Evolutionary conservation across 768 basidiomycete genomes (phyloP).

Genomic region (Pulveroboletus sp.): DNA sequence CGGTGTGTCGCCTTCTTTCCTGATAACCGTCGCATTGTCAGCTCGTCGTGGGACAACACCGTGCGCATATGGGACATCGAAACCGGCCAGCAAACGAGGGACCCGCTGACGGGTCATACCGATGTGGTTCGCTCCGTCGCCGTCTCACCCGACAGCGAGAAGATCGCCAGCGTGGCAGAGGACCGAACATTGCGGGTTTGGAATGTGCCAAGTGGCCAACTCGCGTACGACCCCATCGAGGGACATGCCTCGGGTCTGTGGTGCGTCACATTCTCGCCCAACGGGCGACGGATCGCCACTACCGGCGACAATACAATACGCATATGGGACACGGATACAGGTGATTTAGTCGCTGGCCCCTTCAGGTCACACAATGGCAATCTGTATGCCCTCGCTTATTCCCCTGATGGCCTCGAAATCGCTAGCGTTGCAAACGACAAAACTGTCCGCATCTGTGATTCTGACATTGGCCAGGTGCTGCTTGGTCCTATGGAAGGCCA

Average conservation of each 20-base stretch:
- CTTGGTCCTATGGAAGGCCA: conserved; percentile 26
- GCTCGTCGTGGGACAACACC: conserved; percentile 25
- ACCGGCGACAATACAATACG: conserved; percentile 32
- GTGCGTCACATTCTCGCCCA: conserved; percentile 32
- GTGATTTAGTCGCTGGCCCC: conserved; percentile 22
- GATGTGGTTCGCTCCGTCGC: conserved; percentile 29
- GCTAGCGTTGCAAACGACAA: conserved; percentile 31
- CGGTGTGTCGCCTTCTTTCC: conserved; percentile 29
- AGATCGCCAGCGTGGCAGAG: conserved; percentile 27
- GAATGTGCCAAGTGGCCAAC: conserved; percentile 20
- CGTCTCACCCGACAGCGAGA: conserved; percentile 27
- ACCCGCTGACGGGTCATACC: conserved; percentile 25
- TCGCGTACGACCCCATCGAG: conserved; percentile 23
- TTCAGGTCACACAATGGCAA: conserved; percentile 32
- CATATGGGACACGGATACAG: conserved; percentile 31
- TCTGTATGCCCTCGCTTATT: conserved; percentile 38
- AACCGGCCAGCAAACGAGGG: conserved; percentile 11
- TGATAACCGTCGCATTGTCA: conserved; percentile 23
- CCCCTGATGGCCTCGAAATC: conserved; percentile 30
- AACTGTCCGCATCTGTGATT: conserved; percentile 30
- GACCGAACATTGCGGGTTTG: conserved; percentile 30
- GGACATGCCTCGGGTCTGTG: conserved; percentile 26
- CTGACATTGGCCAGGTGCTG: conserved; percentile 37
- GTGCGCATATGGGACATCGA: conserved; percentile 28
- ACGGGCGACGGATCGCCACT: conserved; percentile 31